Evolutionary conservation across 2,329 filamentous ascomycete genomes (phyloP).

Genomic region (Clathrospora elynae): DNA sequence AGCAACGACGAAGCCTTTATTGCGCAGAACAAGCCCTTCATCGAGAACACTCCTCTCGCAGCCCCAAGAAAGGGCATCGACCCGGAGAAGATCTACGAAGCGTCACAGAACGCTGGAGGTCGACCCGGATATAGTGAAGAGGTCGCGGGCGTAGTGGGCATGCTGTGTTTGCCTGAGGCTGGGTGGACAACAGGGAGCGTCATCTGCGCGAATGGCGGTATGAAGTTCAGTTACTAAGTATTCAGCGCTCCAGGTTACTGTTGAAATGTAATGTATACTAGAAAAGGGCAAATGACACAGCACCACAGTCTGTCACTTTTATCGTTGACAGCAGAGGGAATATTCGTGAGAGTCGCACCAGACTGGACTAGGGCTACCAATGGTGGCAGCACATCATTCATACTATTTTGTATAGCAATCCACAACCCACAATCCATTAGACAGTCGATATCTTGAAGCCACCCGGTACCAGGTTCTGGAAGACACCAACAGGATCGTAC

Average conservation of each 20-base stretch:
- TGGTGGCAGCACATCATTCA: no score
- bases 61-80: conserved; percentile 66
- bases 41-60: conserved; percentile 68
- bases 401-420: no score
- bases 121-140: conserved; percentile 68
- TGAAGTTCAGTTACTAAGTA: conserved; percentile 51
- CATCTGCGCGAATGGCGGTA: conserved; percentile 79
- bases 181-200: conserved; percentile 80
- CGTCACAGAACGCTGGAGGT: conserved; percentile 55
- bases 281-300: no score
- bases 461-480: conserved; percentile 33
- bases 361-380: no score
- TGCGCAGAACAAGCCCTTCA: conserved; percentile 63
- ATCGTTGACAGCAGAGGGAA: no score
- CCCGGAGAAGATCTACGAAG: conserved; percentile 58
- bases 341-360: no score
- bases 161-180: conserved; percentile 74
- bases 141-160: conserved; percentile 75
- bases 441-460: conserved; percentile 38
- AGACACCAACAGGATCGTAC: conserved; percentile 31
- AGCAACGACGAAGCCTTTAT: conserved; percentile 63
- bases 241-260: no score
- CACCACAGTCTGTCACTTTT: no score
- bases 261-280: no score
- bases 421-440: no score